These are phyloP conservation scores for Baudoinia panamericana DNA, from an alignment of 495 filamentous ascomycete species.

Conservation along the genomic window DNA sequence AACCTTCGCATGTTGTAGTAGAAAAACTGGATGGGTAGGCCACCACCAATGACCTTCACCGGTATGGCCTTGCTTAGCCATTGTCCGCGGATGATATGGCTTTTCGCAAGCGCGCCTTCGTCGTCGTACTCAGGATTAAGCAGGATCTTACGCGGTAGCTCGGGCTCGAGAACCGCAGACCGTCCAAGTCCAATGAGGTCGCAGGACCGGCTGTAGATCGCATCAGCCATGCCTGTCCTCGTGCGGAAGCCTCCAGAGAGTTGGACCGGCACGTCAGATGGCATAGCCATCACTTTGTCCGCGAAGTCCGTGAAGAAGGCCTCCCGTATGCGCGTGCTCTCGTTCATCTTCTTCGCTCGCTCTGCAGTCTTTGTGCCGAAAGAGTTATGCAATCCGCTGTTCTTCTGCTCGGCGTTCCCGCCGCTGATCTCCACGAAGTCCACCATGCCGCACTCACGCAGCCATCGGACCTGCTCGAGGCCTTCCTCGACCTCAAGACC, in stretches of 20 bases:
- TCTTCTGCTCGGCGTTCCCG: conserved; percentile 18
- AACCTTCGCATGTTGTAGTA: conserved; percentile 23
- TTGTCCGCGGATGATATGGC: conserved; percentile 22
- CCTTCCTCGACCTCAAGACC: conserved; percentile 25
- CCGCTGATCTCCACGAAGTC: conserved; percentile 19
- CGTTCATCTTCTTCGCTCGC: conserved; percentile 10
- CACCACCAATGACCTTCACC: conserved; percentile 20
- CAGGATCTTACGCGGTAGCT: conserved; percentile 15
- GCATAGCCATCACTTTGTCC: conserved; percentile 14
- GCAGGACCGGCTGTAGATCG: conserved; percentile 17
- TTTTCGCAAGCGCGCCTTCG: conserved; percentile 18
- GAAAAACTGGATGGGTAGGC: conserved; percentile 22
- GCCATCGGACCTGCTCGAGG: conserved; percentile 20
- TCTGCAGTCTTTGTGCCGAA: conserved; percentile 13
- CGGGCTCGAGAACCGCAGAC: conserved; percentile 18
- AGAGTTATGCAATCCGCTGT: conserved; percentile 14
- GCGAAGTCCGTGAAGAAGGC: conserved; percentile 23
- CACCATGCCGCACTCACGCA: conserved; percentile 17
- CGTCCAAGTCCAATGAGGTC: conserved; percentile 21
- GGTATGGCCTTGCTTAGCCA: conserved; percentile 24
- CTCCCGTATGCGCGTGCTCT: conserved; percentile 20
- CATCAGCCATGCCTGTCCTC: conserved; percentile 22
- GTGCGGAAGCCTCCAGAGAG: conserved; percentile 22
- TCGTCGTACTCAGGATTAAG: conserved; percentile 18
- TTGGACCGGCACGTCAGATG: conserved; percentile 15